A percentile compares a stretch with the other conserved stretches of the same genome.
Conservation (phyloP, 2,329 filamentous ascomycete species). For the Decorospora gaudefroyi region DNA sequence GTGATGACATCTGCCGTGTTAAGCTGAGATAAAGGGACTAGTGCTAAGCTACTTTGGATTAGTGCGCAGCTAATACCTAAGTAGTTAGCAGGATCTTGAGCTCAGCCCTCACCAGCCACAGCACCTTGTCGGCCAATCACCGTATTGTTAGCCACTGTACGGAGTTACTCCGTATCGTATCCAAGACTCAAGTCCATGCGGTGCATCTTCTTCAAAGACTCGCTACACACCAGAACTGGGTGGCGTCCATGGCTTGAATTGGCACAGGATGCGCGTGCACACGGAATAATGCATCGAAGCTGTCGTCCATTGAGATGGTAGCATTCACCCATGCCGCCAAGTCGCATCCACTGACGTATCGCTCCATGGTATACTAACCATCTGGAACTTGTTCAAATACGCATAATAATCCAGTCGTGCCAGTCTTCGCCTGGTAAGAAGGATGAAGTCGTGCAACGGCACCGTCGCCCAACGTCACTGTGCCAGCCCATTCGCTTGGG, state of each 20-base stretch:
- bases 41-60: too few species aligned
- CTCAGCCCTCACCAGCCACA: too few species aligned
- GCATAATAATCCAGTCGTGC: background rate
- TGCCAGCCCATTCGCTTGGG: conserved; percentile 10
- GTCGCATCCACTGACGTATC: conserved; percentile 19
- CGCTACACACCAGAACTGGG: conserved; percentile 6
- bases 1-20: too few species aligned
- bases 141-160: too few species aligned
- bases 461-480: conserved; percentile 5
- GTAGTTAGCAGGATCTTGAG: too few species aligned
- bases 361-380: conserved; percentile 4
- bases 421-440: background rate
- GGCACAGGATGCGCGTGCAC: conserved; percentile 17
- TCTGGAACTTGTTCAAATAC: background rate
- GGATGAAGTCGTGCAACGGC: conserved; percentile 4
- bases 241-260: conserved; percentile 13
- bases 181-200: conserved; percentile 7
- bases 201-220: conserved; percentile 10
- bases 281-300: conserved; percentile 10
- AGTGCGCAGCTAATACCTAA: too few species aligned
- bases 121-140: too few species aligned
- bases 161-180: too few species aligned
- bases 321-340: conserved; percentile 22
- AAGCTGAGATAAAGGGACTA: too few species aligned
- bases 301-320: conserved; percentile 19